A percentile compares a stretch with the other conserved stretches of the same genome.
Evolutionary conservation across 2,329 filamentous ascomycete species (phyloP).

Genomic region (Claviceps sorghi): DNA sequence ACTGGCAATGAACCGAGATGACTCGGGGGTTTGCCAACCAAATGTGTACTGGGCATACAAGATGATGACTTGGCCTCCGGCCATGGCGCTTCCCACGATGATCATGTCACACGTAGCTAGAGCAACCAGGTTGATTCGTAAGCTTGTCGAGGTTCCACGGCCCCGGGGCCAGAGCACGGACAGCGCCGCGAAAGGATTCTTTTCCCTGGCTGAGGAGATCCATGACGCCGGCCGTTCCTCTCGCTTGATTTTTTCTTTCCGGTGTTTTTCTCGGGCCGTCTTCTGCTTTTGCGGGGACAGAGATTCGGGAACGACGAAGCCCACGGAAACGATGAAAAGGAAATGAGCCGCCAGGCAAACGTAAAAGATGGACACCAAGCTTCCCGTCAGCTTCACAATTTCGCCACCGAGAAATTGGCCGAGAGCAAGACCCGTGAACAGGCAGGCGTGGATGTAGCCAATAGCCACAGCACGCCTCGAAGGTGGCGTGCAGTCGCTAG

Average conservation of each 20-base stretch:
- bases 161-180: conserved; percentile 63
- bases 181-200: conserved; percentile 64
- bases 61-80: conserved; percentile 64
- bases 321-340: conserved; percentile 58
- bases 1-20: conserved; percentile 66
- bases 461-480: conserved; percentile 69
- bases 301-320: conserved; percentile 69
- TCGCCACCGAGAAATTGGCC: conserved; percentile 73
- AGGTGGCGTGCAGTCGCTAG: conserved; percentile 73
- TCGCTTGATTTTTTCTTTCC: conserved; percentile 27
- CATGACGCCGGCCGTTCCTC: conserved; percentile 11
- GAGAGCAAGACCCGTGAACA: conserved; percentile 79
- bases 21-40: conserved; percentile 68
- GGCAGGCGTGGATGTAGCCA: conserved; percentile 75
- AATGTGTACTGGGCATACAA: conserved; percentile 74
- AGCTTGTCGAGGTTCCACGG: conserved; percentile 36
- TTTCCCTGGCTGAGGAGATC: conserved; percentile 24
- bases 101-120: conserved; percentile 70
- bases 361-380: conserved; percentile 73
- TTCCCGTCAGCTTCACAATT: conserved; percentile 61
- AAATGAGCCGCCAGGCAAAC: conserved; percentile 57
- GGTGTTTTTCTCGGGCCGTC: conserved; percentile 54
- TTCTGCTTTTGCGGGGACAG: conserved; percentile 58
- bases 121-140: conserved; percentile 70
- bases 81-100: conserved; percentile 69